phyloP scores from a whole-genome alignment of 495 filamentous ascomycete species.

The Penicillium goetzii region DNA sequence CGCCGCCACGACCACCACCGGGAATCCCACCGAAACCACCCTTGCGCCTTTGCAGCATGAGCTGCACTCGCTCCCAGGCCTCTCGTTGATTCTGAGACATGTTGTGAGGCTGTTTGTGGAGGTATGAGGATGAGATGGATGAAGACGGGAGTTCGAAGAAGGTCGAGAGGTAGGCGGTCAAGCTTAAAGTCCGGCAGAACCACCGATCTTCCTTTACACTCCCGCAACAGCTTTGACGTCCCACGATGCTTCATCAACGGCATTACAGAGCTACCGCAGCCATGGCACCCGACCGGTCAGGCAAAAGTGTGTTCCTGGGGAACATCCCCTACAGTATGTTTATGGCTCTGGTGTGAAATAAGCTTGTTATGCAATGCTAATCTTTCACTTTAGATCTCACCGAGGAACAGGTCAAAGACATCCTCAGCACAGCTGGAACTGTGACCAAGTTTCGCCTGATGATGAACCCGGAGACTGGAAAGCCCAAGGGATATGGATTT shows the following conservation, averaged over 20 bases:
- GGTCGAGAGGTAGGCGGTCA: slow-evolving; percentile 27
- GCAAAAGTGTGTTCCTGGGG: slow-evolving; percentile 78
- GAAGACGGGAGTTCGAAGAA: slow-evolving; percentile 34
- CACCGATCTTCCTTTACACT: slow-evolving; percentile 18
- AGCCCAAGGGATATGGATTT: slow-evolving; percentile 96
- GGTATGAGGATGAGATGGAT: slow-evolving; percentile 25
- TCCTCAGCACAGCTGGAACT: slow-evolving; percentile 83
- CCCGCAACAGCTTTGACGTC: slow-evolving; percentile 15
- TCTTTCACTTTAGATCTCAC: slow-evolving; percentile 66
- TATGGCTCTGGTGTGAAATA: not conserved
- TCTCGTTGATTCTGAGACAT: slow-evolving; percentile 66
- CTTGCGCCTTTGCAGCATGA: slow-evolving; percentile 59
- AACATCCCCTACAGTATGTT: slow-evolving; percentile 72
- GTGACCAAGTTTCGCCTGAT: slow-evolving; percentile 93
- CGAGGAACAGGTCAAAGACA: slow-evolving; percentile 91
- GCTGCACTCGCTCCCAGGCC: slow-evolving; percentile 66
- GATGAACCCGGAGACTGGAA: slow-evolving; percentile 92
- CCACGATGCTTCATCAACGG: slow-evolving; percentile 10
- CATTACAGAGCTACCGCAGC: slow-evolving; percentile 25
- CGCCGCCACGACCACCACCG: slow-evolving; percentile 56
- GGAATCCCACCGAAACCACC: slow-evolving; percentile 45
- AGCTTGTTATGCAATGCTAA: slow-evolving; percentile 14
- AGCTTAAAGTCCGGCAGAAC: slow-evolving; percentile 35
- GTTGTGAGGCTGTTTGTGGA: slow-evolving; percentile 34
- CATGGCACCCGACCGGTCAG: slow-evolving; percentile 60